Base-by-base conservation (phyloP, 2,329 filamentous ascomycete species). In the Fusarium dlaminii region DNA sequence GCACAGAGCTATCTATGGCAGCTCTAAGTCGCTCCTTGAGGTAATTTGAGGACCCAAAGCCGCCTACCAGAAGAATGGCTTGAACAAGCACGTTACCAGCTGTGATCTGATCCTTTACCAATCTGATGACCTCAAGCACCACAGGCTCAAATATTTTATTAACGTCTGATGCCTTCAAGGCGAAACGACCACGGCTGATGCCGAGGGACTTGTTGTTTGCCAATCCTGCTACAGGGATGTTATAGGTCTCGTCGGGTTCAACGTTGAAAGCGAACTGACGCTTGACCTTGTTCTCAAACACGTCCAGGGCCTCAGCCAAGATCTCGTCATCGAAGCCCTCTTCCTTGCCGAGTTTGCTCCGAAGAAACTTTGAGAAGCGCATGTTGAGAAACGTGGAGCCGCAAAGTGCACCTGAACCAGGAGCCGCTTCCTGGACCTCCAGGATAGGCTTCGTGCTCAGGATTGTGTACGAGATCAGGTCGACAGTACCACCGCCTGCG, bases 391-490 rank as follows among this genome's bases (percentile, higher is more conserved):
- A 83, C 3, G 84, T 82, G 2, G 84, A 86, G 20, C 86, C 86
- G 66, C 85, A 87, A 39, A 86, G 79, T 8, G 82, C 84, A 30
- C 86, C 86, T 10, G 83, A 84, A 2, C 85, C 86, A 12, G 82
- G 81, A 8, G 83, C 82, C 13, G 84, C 84, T 75, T 88, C 86
- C 43, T 82, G 75, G 13, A 88, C 82, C 67, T 85, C 80, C 7
- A 87, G 80, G 27, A 83, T 77, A 4, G 86, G 86, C 57, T 83
- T 80, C 8, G 87, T 77, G 2, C 79, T 78, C 7, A 78, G 82
- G 63, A 88, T 83, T 34, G 83, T 84, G 70, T 88, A 88, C 8
- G 85, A 86, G 68, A 88, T 87, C 20, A 88, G 77, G 77, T 88
- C 87, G 7, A 86, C 86, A 9, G 86, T 87, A 54, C 86, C 87